Evolutionary conservation across 106 monocot genomes (phyloP).

Genomic region (Vanilla planifolia): DNA sequence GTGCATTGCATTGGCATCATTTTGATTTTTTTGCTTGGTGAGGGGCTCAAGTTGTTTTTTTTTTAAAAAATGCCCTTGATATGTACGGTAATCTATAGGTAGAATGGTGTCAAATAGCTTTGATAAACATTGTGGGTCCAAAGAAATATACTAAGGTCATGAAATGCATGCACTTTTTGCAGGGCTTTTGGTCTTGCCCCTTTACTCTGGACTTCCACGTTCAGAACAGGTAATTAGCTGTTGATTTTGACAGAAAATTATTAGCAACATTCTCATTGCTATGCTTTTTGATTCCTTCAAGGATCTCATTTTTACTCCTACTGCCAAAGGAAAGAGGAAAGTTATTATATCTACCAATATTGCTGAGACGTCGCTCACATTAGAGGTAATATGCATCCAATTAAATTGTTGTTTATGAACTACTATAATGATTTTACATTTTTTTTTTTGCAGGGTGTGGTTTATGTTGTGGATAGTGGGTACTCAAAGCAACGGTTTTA

Average conservation of each 20-base stretch:
- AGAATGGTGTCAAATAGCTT: not conserved
- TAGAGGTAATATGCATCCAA: conserved; percentile 52
- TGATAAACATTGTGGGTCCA: no score
- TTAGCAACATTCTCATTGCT: not conserved
- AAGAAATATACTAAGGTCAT: no score
- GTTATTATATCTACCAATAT: conserved; percentile 98
- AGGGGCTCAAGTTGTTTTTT: no score
- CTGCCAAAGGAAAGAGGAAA: conserved; percentile 89
- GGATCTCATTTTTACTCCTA: conserved; percentile 90
- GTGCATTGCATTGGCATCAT: no score
- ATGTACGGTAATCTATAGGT: not conserved
- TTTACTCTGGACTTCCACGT: conserved; percentile 92
- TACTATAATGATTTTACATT: not conserved
- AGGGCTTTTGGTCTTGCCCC: conserved; percentile 77
- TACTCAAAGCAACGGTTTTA: conserved; percentile 95
- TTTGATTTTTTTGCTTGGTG: no score
- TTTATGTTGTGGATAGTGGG: conserved; percentile 83
- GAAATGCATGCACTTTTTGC: no score
- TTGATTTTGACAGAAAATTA: not conserved
- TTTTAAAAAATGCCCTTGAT: no score
- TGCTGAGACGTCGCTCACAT: conserved; percentile 96
- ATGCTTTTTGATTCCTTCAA: conserved; percentile 21
- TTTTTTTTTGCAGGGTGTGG: conserved; percentile 55
- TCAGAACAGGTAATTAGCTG: conserved; percentile 61
- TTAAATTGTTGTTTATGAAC: not conserved